Conservation (phyloP, 257 asterid genomes). For the Catharanthus roseus region DNA sequence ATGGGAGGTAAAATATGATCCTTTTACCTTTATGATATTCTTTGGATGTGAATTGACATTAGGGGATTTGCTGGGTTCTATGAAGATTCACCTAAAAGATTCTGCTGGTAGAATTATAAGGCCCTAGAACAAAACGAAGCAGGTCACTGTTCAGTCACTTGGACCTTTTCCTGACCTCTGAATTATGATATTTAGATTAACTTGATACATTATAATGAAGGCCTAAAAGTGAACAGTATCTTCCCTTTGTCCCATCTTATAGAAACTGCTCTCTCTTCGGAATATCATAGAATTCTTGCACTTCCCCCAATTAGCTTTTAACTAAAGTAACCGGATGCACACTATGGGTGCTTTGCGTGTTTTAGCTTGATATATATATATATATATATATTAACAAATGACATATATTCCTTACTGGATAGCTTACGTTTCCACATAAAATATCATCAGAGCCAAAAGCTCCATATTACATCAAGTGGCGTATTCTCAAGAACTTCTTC, state of each 20-base stretch:
- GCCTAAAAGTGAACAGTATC: neutral
- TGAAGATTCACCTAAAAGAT: neutral
- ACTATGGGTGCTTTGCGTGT: neutral
- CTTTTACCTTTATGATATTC: neutral
- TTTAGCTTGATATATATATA: neutral
- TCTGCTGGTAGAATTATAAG: neutral
- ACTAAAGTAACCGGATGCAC: neutral
- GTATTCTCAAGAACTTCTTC: neutral
- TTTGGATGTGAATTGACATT: neutral
- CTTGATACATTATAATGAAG: neutral
- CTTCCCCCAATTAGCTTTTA: neutral
- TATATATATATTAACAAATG: too few relatives aligned
- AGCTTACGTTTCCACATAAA: neutral
- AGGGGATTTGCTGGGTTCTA: neutral
- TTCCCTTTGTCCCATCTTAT: neutral
- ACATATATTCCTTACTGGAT: neutral
- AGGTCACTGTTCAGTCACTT: neutral
- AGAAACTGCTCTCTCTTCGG: neutral
- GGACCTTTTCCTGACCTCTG: neutral
- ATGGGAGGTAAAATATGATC: constrained; percentile 67
- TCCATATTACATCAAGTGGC: neutral
- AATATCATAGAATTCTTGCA: neutral
- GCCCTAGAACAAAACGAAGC: neutral
- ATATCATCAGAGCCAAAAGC: neutral
- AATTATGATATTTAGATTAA: neutral